These are phyloP conservation scores for Athelia psychrophila DNA, from an alignment of 1,284 basidiomycete species.

Conservation along the genomic window DNA sequence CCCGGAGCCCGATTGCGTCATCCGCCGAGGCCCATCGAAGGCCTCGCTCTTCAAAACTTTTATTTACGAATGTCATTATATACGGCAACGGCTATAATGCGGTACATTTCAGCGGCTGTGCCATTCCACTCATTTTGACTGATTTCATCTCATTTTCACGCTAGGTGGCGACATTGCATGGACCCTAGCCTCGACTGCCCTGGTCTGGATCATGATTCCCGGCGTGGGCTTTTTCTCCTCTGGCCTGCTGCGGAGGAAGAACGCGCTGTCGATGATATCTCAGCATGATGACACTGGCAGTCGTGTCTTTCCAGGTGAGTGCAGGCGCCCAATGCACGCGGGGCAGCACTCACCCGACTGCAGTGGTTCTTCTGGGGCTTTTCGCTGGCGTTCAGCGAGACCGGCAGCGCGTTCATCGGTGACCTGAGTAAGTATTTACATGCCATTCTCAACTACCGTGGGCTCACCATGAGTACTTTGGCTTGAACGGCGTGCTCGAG, in stretches of 20 bases:
- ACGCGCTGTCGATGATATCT: conserved; percentile 92
- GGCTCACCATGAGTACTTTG: no score
- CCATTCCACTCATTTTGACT: no score
- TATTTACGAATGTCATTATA: background rate
- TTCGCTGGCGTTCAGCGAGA: conserved; percentile 68
- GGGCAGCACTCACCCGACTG: conserved; percentile 22
- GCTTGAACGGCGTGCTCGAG: no score
- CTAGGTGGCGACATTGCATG: conserved; percentile 80
- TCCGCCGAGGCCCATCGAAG: no score
- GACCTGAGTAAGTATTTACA: conserved; percentile 54
- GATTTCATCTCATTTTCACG: no score
- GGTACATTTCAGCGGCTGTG: no score
- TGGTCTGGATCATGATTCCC: conserved; percentile 93
- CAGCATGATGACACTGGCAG: conserved; percentile 72
- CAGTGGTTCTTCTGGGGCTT: conserved; percentile 78
- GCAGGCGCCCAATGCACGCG: background rate
- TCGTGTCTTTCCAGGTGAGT: conserved; percentile 72
- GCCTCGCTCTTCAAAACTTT: background rate
- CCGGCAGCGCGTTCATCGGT: conserved; percentile 58
- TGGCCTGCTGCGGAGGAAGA: conserved; percentile 82
- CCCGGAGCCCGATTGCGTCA: no score
- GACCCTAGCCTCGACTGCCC: conserved; percentile 65
- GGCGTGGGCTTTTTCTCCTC: conserved; percentile 92
- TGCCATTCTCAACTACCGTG: no score
- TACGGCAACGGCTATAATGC: background rate